Percentiles rank a stretch among this genome's conserved stretches.
Evolutionary conservation across 345 rosid species (phyloP).

Genomic region (Cardamine chenopodiifolia): DNA sequence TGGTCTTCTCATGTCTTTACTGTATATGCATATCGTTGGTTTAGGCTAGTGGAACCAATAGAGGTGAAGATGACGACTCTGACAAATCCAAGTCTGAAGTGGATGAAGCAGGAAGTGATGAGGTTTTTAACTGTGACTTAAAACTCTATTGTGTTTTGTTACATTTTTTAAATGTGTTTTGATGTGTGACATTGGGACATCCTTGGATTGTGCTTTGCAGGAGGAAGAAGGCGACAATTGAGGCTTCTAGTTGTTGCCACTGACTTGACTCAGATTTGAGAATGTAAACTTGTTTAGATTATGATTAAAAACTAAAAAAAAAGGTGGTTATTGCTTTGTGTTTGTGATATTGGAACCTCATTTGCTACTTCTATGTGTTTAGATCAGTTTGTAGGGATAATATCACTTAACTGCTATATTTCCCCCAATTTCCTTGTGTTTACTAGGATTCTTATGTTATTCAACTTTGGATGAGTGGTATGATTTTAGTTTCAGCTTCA

Average conservation of each 20-base stretch:
- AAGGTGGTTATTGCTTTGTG: slow-evolving; percentile 38
- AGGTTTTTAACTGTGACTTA: slow-evolving; percentile 45
- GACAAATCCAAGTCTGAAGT: slow-evolving; percentile 85
- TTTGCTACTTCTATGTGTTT: slow-evolving; percentile 22
- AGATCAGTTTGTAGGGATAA: slow-evolving; percentile 32
- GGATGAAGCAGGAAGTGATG: slow-evolving; percentile 60
- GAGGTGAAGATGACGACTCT: slow-evolving; percentile 65
- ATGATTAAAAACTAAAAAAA: slow-evolving; percentile 24
- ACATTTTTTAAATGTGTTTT: not conserved
- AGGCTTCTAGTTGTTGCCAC: slow-evolving; percentile 18
- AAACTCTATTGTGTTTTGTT: not conserved
- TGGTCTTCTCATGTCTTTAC: not conserved
- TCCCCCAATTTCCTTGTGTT: not conserved
- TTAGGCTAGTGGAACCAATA: slow-evolving; percentile 58
- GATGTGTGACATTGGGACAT: not conserved
- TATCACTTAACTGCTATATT: slow-evolving; percentile 28
- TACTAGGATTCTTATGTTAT: not conserved
- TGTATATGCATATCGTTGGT: not conserved
- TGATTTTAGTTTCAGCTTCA: not conserved
- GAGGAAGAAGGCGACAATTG: slow-evolving; percentile 68
- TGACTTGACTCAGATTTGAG: slow-evolving; percentile 43
- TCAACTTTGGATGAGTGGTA: not conserved
- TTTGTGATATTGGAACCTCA: slow-evolving; percentile 30
- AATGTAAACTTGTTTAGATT: slow-evolving; percentile 37
- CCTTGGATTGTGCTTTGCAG: slow-evolving; percentile 31